Base-by-base conservation (phyloP, 345 rosid species). In the Arabis alpina region DNA sequence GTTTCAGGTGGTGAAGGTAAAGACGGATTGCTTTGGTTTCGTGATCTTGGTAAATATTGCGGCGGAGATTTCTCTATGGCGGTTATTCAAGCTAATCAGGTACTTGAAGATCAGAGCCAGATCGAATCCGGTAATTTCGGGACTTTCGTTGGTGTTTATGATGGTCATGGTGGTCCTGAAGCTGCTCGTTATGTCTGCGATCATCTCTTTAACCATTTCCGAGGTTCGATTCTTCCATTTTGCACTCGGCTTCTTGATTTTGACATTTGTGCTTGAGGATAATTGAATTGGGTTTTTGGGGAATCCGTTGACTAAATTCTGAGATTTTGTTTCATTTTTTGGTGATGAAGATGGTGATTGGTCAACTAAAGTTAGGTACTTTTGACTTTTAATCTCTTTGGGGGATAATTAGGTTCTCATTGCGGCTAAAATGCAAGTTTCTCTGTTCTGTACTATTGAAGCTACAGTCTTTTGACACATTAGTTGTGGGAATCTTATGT, bases 31-130 rank as follows among this genome's bases (percentile, higher is more conserved):
- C 85, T 88, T 70, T 87, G 92, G 96, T 90, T 73, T 66, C 84
- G 90, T 63, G 98, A 90, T 77, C 57, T 84, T 39, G 89, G 88
- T 6, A 87, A 66, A 55, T 84, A 87, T 69, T 86, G 81, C 54
- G 78, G 81, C 39, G 97, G 94, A 27, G 96, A 88, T 0, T 88
- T 88, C 79, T 93, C 97, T 10, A 87, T 93, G 96, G 97, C 98
- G 3, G 88, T 91, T 39, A 82, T 91, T 19, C 97, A 93, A 76
- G 98, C 94, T 16, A 93, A 91, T 66, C 92, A 82, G 70, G 91
- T 87, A 9, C 84, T 90, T 2, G 97, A 93, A 62, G 97, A 93
- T 61, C 97, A 88, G 75, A 77, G 91, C 84, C 96, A 87, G 85
- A 77, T 93, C 76, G 98, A 93, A 78, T 90, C 92, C 34, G 98